These are phyloP conservation scores for Monilinia fructicola DNA, from an alignment of 2,329 filamentous ascomycete genomes.

Conservation along the genomic window DNA sequence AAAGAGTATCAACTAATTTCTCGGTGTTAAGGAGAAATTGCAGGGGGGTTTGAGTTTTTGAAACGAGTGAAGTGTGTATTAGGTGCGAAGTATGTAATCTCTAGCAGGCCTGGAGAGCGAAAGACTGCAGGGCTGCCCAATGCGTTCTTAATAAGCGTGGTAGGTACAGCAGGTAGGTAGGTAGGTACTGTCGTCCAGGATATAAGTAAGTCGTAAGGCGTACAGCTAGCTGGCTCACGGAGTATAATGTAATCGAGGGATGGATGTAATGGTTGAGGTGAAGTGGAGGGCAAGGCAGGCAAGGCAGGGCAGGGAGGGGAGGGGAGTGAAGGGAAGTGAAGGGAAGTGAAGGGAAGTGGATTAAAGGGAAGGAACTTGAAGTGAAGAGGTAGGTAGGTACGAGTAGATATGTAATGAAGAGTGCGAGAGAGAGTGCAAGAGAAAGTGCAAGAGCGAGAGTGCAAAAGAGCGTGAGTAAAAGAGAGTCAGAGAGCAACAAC, in stretches of 20 bases:
- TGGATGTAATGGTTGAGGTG: conserved; percentile 1
- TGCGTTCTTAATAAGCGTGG: conserved; percentile 16
- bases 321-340: too few relatives aligned
- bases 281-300: neutral
- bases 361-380: too few relatives aligned
- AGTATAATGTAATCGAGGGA: neutral
- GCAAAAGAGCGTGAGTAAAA: too few relatives aligned
- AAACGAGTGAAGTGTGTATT: conserved; percentile 4
- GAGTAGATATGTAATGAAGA: too few relatives aligned
- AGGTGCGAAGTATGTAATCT: neutral
- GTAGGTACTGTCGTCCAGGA: neutral
- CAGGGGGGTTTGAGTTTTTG: conserved; percentile 20
- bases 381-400: too few relatives aligned
- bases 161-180: too few relatives aligned
- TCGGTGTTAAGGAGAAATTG: conserved; percentile 22
- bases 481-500: too few relatives aligned
- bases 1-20: conserved; percentile 24
- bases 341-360: too few relatives aligned
- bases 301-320: too few relatives aligned
- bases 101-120: neutral
- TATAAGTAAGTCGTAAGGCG: neutral
- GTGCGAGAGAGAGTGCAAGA: too few relatives aligned
- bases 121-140: conserved; percentile 17
- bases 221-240: too few relatives aligned
- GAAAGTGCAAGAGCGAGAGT: too few relatives aligned